A percentile compares a stretch with the other conserved stretches of the same genome.
Conservation (phyloP, 257 asterid species). For the Dorcoceras hygrometricum region DNA sequence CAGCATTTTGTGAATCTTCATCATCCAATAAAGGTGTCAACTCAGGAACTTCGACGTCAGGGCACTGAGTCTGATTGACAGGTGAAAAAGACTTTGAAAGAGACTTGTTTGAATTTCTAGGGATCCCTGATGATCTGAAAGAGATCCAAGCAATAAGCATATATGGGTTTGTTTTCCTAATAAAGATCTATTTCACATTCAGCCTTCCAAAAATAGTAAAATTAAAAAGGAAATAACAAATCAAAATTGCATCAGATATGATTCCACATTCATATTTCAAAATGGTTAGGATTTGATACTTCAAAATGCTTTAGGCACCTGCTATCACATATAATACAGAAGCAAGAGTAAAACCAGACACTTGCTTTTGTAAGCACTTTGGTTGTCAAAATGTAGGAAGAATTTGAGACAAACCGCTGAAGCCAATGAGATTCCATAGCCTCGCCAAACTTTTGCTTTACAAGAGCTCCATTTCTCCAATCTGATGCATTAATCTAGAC, state of each 20-base stretch:
- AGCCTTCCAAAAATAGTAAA: constrained; percentile 4
- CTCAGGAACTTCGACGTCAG: constrained; percentile 49
- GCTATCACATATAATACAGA: neutral
- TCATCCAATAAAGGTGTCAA: constrained; percentile 39
- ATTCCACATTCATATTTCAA: constrained; percentile 7
- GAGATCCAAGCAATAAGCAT: constrained; percentile 23
- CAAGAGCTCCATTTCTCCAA: constrained; percentile 93
- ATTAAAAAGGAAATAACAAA: constrained; percentile 9
- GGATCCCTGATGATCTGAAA: constrained; percentile 58
- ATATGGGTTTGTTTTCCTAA: constrained; percentile 22
- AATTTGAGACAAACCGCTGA: constrained; percentile 56
- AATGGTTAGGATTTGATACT: neutral
- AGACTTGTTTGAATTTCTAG: constrained; percentile 33
- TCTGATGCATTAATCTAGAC: constrained; percentile 90
- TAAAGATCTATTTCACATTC: neutral
- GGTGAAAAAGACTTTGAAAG: constrained; percentile 37
- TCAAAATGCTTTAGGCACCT: neutral
- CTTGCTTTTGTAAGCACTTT: constrained; percentile 14
- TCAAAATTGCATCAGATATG: neutral
- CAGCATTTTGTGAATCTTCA: constrained; percentile 42
- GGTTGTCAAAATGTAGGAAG: constrained; percentile 22
- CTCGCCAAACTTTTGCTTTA: constrained; percentile 93
- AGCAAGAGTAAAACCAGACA: constrained; percentile 12
- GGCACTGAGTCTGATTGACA: constrained; percentile 32
- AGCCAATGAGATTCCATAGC: constrained; percentile 96